phyloP scores from a whole-genome alignment of 1,284 basidiomycete genomes.

The Lignosus rhinocerotis region DNA sequence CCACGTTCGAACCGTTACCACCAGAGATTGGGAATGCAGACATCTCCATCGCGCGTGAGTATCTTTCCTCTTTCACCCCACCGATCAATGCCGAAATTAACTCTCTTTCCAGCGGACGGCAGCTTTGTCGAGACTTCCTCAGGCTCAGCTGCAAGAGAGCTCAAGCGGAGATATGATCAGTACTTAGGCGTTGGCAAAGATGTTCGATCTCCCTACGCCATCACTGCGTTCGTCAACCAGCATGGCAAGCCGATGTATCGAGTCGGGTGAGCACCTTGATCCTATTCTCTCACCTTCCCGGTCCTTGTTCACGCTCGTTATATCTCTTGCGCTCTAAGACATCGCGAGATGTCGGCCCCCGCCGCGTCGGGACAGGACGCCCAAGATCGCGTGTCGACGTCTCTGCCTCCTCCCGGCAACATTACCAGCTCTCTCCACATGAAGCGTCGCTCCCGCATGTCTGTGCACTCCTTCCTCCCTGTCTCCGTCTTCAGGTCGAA shows the following conservation, averaged over 20 bases:
- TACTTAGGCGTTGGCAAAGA: constrained; percentile 62
- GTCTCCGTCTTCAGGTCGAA: constrained; percentile 51
- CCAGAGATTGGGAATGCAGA: constrained; percentile 58
- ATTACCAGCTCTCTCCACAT: constrained; percentile 21
- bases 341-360: constrained; percentile 56
- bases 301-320: not conserved
- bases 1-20: constrained; percentile 31
- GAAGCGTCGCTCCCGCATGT: constrained; percentile 64
- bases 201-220: constrained; percentile 73
- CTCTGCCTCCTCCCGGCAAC: constrained; percentile 13
- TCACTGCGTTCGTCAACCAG: constrained; percentile 76
- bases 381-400: constrained; percentile 22
- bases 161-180: constrained; percentile 74
- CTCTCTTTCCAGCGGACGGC: constrained; percentile 44
- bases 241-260: constrained; percentile 75
- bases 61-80: not conserved
- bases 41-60: constrained; percentile 63
- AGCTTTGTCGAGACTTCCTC: constrained; percentile 79
- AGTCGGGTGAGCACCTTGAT: constrained; percentile 55
- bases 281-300: constrained; percentile 6
- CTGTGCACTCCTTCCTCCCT: constrained; percentile 62
- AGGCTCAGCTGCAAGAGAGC: constrained; percentile 66
- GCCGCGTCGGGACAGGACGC: constrained; percentile 33
- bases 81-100: not conserved
- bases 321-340: constrained; percentile 35